Base-by-base conservation (phyloP, 2,329 filamentous ascomycete genomes). In the Trichoderma sp. region DNA sequence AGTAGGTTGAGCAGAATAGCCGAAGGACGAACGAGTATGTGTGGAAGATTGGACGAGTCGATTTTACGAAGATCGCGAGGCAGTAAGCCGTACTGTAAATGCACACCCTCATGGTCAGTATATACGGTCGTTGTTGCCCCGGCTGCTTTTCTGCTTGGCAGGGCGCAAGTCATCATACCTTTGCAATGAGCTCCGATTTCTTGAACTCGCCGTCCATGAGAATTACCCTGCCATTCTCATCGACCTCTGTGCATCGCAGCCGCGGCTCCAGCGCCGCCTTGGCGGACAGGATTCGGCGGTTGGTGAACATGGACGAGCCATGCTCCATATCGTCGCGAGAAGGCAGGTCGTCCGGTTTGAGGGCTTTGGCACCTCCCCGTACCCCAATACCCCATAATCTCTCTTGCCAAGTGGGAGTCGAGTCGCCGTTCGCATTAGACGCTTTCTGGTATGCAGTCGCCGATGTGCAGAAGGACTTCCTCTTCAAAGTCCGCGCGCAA, bases 11-110 rank as follows among this genome's bases (percentile, higher is more conserved):
- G 92, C 2, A 99, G 87, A 74, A 99, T 98, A 5, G 95, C 94
- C 8, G 93, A 95, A 7, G 94, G 94, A 39, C 96, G 94, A 74
- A 99, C 91, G 74, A 98, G 91, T 71, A 99, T 98, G 78, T 98
- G 95, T 9, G 96, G 96, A 26, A 99, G 88, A 73, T 97, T 93
- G 72, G 94, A 97, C 15, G 95, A 98, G 81, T 99, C 96, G 78
- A 99, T 98, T 83, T 99, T 99, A 77, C 96, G 93, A 71, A 99
- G 86, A 84, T 99, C 96, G 73, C 96, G 95, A 70, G 96, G 95
- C 63, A 98, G 88, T 30, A 98, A 88, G 55, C 95, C 95, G 80
- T 97, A 98, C 93, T 95, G 75, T 72, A 57, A 39, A 68, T 68
- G 66, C 36, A 74, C 74, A 28, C 66, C 71, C 20, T 34, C 12